These are phyloP conservation scores for Zalaria obscura DNA, from an alignment of 2,329 filamentous ascomycete genomes.

Conservation along the genomic window DNA sequence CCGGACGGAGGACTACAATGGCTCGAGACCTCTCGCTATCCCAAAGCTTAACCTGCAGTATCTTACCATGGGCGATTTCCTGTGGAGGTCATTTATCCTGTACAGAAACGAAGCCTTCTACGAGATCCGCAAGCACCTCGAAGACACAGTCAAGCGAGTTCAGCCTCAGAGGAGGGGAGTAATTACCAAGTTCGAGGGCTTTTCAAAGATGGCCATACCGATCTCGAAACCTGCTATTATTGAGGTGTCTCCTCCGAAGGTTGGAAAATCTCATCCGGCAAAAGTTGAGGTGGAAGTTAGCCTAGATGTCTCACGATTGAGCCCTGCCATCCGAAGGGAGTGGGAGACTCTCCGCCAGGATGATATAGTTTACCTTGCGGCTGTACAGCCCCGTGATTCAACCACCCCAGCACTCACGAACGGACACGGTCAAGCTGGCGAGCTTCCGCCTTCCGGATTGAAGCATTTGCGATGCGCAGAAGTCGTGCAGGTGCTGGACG, in stretches of 20 bases:
- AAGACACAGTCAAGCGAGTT: conserved; percentile 65
- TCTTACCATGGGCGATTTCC: conserved; percentile 82
- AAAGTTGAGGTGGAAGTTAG: conserved; percentile 74
- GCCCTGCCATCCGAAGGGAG: conserved; percentile 61
- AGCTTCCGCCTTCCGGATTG: conserved; percentile 44
- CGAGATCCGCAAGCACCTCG: conserved; percentile 81
- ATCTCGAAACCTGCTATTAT: conserved; percentile 77
- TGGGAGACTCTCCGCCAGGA: conserved; percentile 82
- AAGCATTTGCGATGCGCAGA: conserved; percentile 66
- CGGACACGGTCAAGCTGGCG: conserved; percentile 34
- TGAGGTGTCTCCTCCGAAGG: conserved; percentile 67
- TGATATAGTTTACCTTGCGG: conserved; percentile 79
- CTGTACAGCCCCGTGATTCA: conserved; percentile 48
- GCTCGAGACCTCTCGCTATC: conserved; percentile 72
- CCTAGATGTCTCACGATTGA: conserved; percentile 69
- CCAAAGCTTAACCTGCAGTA: conserved; percentile 96
- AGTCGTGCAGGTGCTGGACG: conserved; percentile 73
- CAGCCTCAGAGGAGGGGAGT: conserved; percentile 56
- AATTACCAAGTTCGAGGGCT: conserved; percentile 59
- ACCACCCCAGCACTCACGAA: conserved; percentile 38
- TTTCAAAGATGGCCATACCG: conserved; percentile 81
- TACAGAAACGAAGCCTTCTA: conserved; percentile 89
- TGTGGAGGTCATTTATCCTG: conserved; percentile 87
- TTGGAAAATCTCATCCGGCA: conserved; percentile 73
- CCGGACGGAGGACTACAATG: conserved; percentile 76